Evolutionary conservation across 768 basidiomycete species (phyloP).

Genomic region (Boletales sp.): DNA sequence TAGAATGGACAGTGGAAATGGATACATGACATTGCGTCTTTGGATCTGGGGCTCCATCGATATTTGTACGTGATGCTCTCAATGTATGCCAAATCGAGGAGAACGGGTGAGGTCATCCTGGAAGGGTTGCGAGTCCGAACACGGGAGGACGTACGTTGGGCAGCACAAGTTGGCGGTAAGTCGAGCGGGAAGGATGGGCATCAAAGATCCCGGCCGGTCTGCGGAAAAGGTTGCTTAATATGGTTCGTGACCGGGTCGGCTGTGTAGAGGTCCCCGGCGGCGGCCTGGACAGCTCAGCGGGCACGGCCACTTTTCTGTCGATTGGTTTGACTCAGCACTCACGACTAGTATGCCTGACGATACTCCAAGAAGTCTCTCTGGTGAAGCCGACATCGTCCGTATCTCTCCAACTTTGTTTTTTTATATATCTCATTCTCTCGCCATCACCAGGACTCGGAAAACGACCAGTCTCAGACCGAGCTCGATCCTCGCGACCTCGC

Average conservation of each 20-base stretch:
- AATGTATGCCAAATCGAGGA: conserved; percentile 23
- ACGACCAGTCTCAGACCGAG: conserved; percentile 55
- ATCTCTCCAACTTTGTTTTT: neutral
- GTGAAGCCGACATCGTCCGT: conserved; percentile 50
- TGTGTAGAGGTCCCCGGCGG: no score
- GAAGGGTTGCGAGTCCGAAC: neutral
- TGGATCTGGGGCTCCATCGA: neutral
- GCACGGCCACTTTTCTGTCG: no score
- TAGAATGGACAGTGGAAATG: neutral
- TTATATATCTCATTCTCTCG: no score
- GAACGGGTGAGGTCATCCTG: conserved; percentile 19
- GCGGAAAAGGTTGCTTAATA: neutral
- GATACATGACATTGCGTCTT: no score
- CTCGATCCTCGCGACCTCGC: conserved; percentile 19
- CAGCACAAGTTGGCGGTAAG: no score
- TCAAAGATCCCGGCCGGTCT: neutral
- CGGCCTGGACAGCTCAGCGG: no score
- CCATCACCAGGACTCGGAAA: conserved; percentile 57
- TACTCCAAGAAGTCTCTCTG: conserved; percentile 59
- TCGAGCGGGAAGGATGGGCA: no score
- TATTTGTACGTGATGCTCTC: conserved; percentile 26
- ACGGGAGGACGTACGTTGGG: neutral
- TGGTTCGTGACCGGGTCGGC: no score
- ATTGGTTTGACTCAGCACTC: neutral
- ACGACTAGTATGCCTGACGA: conserved; percentile 43